Conservation (phyloP, 2,329 filamentous ascomycete genomes). For the Aspergillus caelatus region DNA sequence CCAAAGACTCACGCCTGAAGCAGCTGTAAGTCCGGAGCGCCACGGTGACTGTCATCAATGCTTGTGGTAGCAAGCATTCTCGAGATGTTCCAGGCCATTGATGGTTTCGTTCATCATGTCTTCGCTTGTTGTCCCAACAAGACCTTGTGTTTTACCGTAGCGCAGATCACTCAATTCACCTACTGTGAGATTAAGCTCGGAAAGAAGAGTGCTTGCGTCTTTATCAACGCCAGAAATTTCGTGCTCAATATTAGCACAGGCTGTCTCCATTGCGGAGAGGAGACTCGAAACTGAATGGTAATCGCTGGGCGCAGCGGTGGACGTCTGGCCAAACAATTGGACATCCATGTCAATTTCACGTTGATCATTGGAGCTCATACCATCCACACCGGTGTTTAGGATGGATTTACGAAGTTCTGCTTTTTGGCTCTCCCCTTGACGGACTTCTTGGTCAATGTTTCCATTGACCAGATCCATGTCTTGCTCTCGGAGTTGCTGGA, state of each 20-base stretch:
- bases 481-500: slow-evolving; percentile 72
- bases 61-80: slow-evolving; percentile 61
- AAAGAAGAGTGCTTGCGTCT: slow-evolving; percentile 63
- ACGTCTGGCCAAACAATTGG: slow-evolving; percentile 62
- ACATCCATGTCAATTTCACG: slow-evolving; percentile 50
- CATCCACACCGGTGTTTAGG: slow-evolving; percentile 36
- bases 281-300: slow-evolving; percentile 66
- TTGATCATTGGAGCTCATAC: slow-evolving; percentile 35
- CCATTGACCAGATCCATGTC: slow-evolving; percentile 68
- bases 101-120: slow-evolving; percentile 68
- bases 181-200: slow-evolving; percentile 66
- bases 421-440: slow-evolving; percentile 40
- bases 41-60: neutral
- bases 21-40: no score
- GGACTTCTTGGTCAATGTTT: slow-evolving; percentile 49
- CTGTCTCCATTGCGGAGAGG: slow-evolving; percentile 69
- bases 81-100: slow-evolving; percentile 65
- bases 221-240: slow-evolving; percentile 68
- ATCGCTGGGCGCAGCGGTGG: slow-evolving; percentile 40
- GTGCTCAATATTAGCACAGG: slow-evolving; percentile 65
- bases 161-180: slow-evolving; percentile 79
- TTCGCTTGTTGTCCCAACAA: slow-evolving; percentile 55
- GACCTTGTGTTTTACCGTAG: slow-evolving; percentile 68
- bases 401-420: slow-evolving; percentile 40
- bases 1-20: neutral